phyloP scores from a whole-genome alignment of 306 rosid species.

The Prunus kanzakura region DNA sequence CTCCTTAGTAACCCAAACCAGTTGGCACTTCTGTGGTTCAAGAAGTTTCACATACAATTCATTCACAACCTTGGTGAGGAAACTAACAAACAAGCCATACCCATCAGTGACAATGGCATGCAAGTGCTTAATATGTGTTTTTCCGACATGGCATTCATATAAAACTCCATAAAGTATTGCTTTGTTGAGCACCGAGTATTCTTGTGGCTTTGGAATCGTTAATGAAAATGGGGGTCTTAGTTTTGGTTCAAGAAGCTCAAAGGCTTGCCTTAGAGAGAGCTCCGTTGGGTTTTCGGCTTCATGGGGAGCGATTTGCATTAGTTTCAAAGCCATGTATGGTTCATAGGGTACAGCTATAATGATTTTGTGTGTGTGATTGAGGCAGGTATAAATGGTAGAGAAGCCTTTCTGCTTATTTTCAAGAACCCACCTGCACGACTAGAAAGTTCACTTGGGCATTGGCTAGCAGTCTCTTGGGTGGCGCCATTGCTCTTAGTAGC shows the following conservation, averaged over 20 bases:
- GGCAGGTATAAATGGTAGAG: not conserved
- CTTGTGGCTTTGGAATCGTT: conserved; percentile 44
- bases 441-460: not conserved
- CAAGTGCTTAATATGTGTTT: conserved; percentile 68
- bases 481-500: not conserved
- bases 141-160: conserved; percentile 53
- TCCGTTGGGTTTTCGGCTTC: conserved; percentile 57
- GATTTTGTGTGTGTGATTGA: not conserved
- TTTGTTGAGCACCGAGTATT: conserved; percentile 52
- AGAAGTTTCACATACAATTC: conserved; percentile 59
- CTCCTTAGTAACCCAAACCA: conserved; percentile 51
- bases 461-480: not conserved
- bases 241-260: conserved; percentile 44
- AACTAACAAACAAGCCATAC: conserved; percentile 38
- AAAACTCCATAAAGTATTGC: conserved; percentile 64
- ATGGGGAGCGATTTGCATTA: conserved; percentile 26
- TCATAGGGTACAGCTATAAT: not conserved
- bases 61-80: conserved; percentile 40
- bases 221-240: conserved; percentile 67
- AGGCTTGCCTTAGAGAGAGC: conserved; percentile 48
- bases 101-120: conserved; percentile 77
- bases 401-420: not conserved
- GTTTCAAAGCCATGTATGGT: conserved; percentile 32
- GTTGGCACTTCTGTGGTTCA: conserved; percentile 39
- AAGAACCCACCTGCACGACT: not conserved